Base-by-base conservation (phyloP, 805 yeast genomes). In the Tetrapisispora pingtungensis region DNA sequence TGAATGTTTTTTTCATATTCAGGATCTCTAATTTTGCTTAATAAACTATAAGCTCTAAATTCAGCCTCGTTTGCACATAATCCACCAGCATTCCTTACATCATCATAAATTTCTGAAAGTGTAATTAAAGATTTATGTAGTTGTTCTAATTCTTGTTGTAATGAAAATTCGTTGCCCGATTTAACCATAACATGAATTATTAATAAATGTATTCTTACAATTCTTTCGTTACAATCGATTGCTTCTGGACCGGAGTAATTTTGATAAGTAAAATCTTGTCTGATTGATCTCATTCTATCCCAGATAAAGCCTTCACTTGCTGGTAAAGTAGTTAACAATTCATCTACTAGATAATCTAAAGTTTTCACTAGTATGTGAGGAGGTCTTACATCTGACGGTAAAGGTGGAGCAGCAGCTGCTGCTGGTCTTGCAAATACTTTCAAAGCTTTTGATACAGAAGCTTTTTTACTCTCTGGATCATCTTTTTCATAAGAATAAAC, bases 311-410 rank as follows among this genome's bases (percentile, higher is more conserved):
- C 76, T 55, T 93, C 97, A 1, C 89, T 72, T 10, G 81, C 85
- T 0, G 97, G 97, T 20, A 90, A 66, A 33, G 76, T 70, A 0
- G 75, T 75, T 13, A 90, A 61, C 1, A 83, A 62, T 34, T 77
- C 72, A 17, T 78, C 78, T 7, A 86, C 74, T 31, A 93, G 71
- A 59, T 85, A 86, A 47, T 83, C 72, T 47, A 93, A 65, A 0
- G 97, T 81, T 31, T 69, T 56, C 12, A 72, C 73, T 22, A 93
- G 65, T 1, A 89, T 69, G 44, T 73, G 74, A 0, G 99, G 98
- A 1, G 98, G 96, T 48, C 99, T 72, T 3, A 93, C 99, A 61
- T 93, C 98, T 1, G 97, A 87, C 0, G 98, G 99, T 46, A 93
- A 68, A 3, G 97, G 95, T 1, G 97, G 97, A 1, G 96, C 95